Conservation (phyloP, 225 moss, liverwort and hornwort species). For the Straminergon stramineum region DNA sequence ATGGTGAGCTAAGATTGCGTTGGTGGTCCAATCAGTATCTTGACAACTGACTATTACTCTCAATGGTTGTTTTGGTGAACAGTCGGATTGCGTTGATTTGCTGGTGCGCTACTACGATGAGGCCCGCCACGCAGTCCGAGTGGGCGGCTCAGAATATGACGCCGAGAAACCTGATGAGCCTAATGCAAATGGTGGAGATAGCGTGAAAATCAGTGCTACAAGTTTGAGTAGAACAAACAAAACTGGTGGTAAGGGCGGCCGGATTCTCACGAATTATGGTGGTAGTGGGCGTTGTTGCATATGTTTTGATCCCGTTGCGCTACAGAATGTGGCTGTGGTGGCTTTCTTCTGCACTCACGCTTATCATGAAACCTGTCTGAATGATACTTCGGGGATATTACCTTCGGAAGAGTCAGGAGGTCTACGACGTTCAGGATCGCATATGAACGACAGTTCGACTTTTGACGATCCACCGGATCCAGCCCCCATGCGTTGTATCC, state of each 20-base stretch:
- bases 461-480: conserved; percentile 37
- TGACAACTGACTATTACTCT: neutral
- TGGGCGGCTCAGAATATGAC: conserved; percentile 64
- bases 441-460: conserved; percentile 11
- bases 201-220: neutral
- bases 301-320: conserved; percentile 83
- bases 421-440: conserved; percentile 22
- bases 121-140: conserved; percentile 92
- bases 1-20: neutral
- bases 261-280: conserved; percentile 60
- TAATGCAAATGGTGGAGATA: conserved; percentile 34
- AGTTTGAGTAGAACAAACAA: conserved; percentile 31
- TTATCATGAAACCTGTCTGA: conserved; percentile 94
- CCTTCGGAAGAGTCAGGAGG: conserved; percentile 33
- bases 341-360: conserved; percentile 98
- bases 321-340: conserved; percentile 89
- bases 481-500: conserved; percentile 83
- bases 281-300: conserved; percentile 95
- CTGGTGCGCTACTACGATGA: conserved; percentile 94
- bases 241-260: conserved; percentile 53
- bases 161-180: conserved; percentile 5
- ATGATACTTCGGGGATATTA: conserved; percentile 63
- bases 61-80: neutral
- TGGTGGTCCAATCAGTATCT: neutral
- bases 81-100: conserved; percentile 96